Base-by-base conservation (phyloP, 495 filamentous ascomycete species). In the Penicillium alfredii region DNA sequence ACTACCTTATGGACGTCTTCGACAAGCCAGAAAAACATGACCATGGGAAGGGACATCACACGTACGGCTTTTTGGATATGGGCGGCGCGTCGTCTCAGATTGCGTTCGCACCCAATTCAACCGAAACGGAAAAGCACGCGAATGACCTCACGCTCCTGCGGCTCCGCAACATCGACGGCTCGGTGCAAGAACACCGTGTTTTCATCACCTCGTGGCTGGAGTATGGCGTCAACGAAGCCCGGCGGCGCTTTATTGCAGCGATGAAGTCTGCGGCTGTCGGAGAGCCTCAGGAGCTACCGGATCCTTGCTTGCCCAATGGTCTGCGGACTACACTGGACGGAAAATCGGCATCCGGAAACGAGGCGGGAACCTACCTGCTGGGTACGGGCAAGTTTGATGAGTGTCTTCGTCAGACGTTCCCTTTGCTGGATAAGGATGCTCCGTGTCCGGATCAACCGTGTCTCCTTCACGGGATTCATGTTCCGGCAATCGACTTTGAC, bases 1-100 rank as follows among this genome's bases (percentile, higher is more conserved):
- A 99, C 53, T 99, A 97, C 54, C 63, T 99, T 12, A 66, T 99
- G 20, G 88, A 86, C n/a, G 87, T 87, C 2, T 97, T 97, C 45
- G 84, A 97, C 56, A 61, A 73, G n/a, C 84, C 88, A 0, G 69
- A 77, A 16, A 63, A 74, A 15, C 86, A 93, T 47, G 66, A 70
- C 33, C 80, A 84, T 51, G 88, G 88, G 11, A 88, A 95, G 50
- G 82, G 77, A 15, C 92, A 97, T 48, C 84, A 92, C 51, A 99
- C 92, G 0, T 99, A 97, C 58, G 92, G 92, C 0, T 99, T 99
- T 56, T 61, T 99, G 34, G 92, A 99, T 57, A 97, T 99, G 92
- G 92, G 92, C 16, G 92, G 92, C 11, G 92, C 92, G 11, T 96
- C 89, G 0, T 88, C 92, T 12, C 92, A 97, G 57, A 96, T 99